These are phyloP conservation scores for Amanita subjunquillea DNA, from an alignment of 768 basidiomycete genomes.

Conservation along the genomic window DNA sequence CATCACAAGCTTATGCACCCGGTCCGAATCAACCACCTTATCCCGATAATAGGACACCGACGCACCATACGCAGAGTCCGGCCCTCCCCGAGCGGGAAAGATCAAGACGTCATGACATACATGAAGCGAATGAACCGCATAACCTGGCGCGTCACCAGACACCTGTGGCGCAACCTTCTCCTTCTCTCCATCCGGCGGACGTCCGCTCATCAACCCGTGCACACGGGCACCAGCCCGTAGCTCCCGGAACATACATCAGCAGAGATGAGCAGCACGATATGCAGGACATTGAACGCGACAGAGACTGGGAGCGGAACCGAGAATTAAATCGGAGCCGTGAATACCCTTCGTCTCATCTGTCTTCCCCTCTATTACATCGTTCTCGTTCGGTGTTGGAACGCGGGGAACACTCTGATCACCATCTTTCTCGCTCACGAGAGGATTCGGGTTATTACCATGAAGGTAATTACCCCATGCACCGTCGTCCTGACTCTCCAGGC, in stretches of 20 bases:
- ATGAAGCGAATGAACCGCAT: constrained; percentile 27
- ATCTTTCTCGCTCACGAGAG: constrained; percentile 24
- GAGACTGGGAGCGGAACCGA: constrained; percentile 33
- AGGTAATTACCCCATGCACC: constrained; percentile 25
- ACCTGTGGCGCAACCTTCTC: constrained; percentile 24
- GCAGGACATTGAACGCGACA: constrained; percentile 27
- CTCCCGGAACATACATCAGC: constrained; percentile 49
- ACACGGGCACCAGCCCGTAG: constrained; percentile 61
- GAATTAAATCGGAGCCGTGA: constrained; percentile 21
- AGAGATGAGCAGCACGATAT: constrained; percentile 43
- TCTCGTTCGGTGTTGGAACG: constrained; percentile 20
- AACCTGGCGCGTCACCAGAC: constrained; percentile 17
- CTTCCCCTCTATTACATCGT: constrained; percentile 30
- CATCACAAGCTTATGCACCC: constrained; percentile 25
- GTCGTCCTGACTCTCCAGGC: constrained; percentile 50
- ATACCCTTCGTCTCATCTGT: constrained; percentile 21
- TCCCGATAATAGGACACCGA: constrained; percentile 32
- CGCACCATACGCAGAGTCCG: constrained; percentile 41
- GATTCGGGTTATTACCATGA: constrained; percentile 29
- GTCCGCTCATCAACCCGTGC: constrained; percentile 29
- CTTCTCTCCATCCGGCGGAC: constrained; percentile 24
- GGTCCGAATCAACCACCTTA: constrained; percentile 35
- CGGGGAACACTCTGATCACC: constrained; percentile 22
- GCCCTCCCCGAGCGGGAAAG: constrained; percentile 36
- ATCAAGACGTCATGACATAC: constrained; percentile 37